Base-by-base conservation (phyloP, 2,329 filamentous ascomycete genomes). In the Verticillium longisporum region DNA sequence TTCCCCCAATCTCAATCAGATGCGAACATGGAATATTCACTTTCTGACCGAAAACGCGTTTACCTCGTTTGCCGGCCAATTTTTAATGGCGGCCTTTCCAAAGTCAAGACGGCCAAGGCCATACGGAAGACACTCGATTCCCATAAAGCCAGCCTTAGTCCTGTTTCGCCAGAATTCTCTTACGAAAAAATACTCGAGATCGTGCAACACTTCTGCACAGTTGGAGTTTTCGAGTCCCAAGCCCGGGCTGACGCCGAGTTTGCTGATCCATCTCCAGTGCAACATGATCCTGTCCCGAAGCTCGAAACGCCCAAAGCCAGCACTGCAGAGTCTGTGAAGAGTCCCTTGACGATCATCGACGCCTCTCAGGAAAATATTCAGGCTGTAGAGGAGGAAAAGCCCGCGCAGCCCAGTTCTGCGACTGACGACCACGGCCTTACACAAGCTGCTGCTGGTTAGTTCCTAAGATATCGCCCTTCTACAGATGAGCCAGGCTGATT, bases 181-280 rank as follows among this genome's bases (percentile, higher is more conserved):
- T 66, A 5, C 36, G 57, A 2, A 9, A 66, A 66, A 18, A 61
- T 68, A 11, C 57, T 66, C 10, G 63, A 65, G 9, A 68, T 69
- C 13, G 55, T 67, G 21, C 67, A 65, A 38, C 56, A 55, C 18
- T 61, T 73, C 15, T 56, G 73, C 14, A 65, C 70, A 53, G 56
- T 53, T 9, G 55, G 65, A 3, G 60, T 74, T 11, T 75, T 75
- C 61, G 64, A 71, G 60, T 74, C 70, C 1, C 70, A 74, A 33
- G 55, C 67, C 7, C 66, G 68, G 32, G 73, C 72, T 45, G 73
- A 71, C 61, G 64, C 69, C 55, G 67, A 69, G 58, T 75, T 75
- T 62, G 72, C 73, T 6, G 69, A 71, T 26, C 67, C 74, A 10
- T 75, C 73, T 41, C 63, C 61, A 21, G 65, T 66, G 6, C 68